Percentiles rank a stretch among this genome's conserved stretches.
Evolutionary conservation across 179 eudicot species (phyloP).

Genomic region (Camellia oleifera): DNA sequence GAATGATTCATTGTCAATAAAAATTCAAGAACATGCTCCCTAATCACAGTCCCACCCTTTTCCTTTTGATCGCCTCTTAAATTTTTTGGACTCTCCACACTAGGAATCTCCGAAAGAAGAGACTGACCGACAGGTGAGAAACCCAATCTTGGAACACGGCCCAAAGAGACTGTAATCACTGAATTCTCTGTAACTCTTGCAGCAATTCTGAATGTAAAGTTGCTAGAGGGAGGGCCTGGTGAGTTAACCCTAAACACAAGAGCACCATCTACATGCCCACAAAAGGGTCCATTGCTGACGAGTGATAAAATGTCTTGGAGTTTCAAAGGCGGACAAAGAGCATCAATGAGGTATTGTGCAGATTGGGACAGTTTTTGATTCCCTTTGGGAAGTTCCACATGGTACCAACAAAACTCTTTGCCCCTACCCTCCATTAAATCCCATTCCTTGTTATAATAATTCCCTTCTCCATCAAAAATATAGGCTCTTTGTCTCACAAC

Average conservation of each 20-base stretch:
- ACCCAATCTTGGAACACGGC: conserved; percentile 86
- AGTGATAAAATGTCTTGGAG: conserved; percentile 90
- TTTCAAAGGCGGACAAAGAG: conserved; percentile 88
- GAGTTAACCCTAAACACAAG: conserved; percentile 94
- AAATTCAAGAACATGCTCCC: conserved; percentile 92
- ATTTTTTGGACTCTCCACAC: conserved; percentile 63
- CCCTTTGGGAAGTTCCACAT: conserved; percentile 83
- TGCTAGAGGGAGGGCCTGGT: conserved; percentile 78
- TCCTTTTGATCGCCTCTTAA: conserved; percentile 40
- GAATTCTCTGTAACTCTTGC: conserved; percentile 88
- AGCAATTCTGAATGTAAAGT: conserved; percentile 79
- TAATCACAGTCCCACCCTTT: conserved; percentile 60
- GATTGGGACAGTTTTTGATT: conserved; percentile 74
- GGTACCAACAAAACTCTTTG: conserved; percentile 96
- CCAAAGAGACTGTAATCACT: conserved; percentile 89
- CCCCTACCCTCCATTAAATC: conserved; percentile 77
- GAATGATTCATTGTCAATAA: conserved; percentile 87
- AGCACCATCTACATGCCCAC: conserved; percentile 92
- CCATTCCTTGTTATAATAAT: conserved; percentile 86
- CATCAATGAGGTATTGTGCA: conserved; percentile 80
- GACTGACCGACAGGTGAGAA: conserved; percentile 76
- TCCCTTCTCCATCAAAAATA: conserved; percentile 91
- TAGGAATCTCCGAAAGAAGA: conserved; percentile 80
- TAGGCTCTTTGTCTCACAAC: conserved; percentile 69
- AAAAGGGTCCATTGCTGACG: conserved; percentile 87